phyloP scores from a whole-genome alignment of 164 flowering plant species.

The Umbilicus rupestris region DNA sequence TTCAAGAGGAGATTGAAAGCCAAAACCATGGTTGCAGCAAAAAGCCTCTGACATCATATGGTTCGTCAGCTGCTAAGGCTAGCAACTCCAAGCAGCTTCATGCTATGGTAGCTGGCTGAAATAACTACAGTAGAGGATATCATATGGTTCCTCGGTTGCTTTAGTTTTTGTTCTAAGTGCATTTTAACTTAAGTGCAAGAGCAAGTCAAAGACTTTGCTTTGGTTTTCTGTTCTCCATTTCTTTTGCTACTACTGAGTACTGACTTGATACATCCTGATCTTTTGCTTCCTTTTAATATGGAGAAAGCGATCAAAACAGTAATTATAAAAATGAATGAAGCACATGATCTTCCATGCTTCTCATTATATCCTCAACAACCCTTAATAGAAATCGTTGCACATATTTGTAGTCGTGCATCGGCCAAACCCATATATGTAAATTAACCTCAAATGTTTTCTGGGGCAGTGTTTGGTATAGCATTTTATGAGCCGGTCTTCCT shows the following conservation, averaged over 20 bases:
- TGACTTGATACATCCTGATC: neutral
- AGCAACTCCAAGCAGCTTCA: slow-evolving; percentile 1
- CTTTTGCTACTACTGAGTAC: neutral
- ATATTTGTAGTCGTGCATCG: no score
- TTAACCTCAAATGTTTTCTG: no score
- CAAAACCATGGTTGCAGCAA: slow-evolving; percentile 1
- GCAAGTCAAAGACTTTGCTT: neutral
- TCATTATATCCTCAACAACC: no score
- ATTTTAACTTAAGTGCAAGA: neutral
- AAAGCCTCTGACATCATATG: neutral
- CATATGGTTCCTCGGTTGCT: neutral
- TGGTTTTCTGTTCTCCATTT: neutral
- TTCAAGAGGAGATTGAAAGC: neutral
- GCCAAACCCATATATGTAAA: no score
- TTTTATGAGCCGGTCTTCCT: no score
- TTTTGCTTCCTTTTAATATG: neutral
- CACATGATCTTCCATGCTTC: no score
- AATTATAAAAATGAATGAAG: neutral
- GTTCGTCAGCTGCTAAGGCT: neutral
- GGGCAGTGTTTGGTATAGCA: no score
- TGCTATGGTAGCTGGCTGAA: neutral
- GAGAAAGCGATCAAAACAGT: neutral
- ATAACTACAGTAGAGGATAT: neutral
- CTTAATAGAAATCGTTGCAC: no score
- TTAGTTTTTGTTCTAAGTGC: neutral